Evolutionary conservation across 441 rosid species (phyloP), one percentile per base, ranked within the genome.

Genomic region (Populus tomentosa): DNA sequence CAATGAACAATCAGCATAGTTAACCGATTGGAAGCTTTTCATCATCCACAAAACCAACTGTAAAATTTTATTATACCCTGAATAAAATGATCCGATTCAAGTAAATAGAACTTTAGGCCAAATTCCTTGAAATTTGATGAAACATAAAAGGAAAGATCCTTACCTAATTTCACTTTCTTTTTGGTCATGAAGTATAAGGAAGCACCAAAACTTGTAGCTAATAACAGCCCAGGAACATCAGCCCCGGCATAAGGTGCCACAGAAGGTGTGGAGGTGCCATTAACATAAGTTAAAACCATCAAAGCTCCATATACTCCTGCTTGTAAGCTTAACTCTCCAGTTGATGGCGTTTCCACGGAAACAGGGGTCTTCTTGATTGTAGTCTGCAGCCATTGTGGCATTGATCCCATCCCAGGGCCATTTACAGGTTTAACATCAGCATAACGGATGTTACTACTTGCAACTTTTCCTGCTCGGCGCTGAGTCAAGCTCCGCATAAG

Each of bases 401-500:
- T 78, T 26, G 88, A 82, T 75, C 91, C 88, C 67, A 85, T 78
- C 59, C 88, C 89, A 42, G 88, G 76, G 21, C 91, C 72, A 72
- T 73, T 82, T 36, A 71, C 84, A 40, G 94, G 86, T 83, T 92
- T 94, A 78, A 95, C 99, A 87, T 95, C 98, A 11, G 99, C 99
- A 83, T 89, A 95, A 7, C 95, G 92, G 56, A 96, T 85, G 82
- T 80, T 87, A 84, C 89, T 90, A 83, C 85, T 84, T 63, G 84
- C 88, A 53, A 94, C 98, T 85, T 91, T 96, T 73, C 98, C 99
- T 40, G 97, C 86, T 83, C 88, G 92, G 53, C 99, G 92, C 86
- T 87, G 99, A 77, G 91, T 90, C 64, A 95, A 86, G 83, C 98
- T 95, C 81, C 85, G 89, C 99, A 94, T 94, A 78, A 94, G 97